These are phyloP conservation scores for Colletotrichum echinochloae DNA, from an alignment of 2,329 filamentous ascomycete genomes.

Conservation along the genomic window DNA sequence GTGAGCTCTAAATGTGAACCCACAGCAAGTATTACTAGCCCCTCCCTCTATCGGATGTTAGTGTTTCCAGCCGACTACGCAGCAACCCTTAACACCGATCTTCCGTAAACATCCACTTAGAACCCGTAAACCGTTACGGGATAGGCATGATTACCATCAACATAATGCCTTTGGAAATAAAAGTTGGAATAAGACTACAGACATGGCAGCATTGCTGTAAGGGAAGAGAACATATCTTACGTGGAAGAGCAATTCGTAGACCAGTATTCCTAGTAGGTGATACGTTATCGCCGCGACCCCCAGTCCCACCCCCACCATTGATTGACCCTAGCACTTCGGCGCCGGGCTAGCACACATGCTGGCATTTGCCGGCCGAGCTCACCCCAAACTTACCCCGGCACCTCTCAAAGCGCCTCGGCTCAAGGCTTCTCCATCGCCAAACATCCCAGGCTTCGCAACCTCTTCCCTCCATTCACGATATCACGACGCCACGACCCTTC, in stretches of 20 bases:
- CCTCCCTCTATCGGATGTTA: constrained; percentile 28
- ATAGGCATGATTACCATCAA: background rate
- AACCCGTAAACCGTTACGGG: no score
- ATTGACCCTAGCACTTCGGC: constrained; percentile 26
- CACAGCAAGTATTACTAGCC: constrained; percentile 7
- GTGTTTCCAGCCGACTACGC: rapidly evolving
- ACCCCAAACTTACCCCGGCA: constrained; percentile 16
- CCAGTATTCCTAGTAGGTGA: background rate
- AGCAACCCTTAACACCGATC: constrained; percentile 14
- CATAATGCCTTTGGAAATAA: no score
- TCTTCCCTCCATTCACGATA: constrained; percentile 1
- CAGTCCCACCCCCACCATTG: constrained; percentile 6
- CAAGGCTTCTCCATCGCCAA: constrained; percentile 27
- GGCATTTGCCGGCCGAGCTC: constrained; percentile 34
- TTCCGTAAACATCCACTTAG: background rate
- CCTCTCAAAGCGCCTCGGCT: constrained; percentile 33
- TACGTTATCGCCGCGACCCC: constrained; percentile 4
- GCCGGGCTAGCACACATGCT: constrained; percentile 28
- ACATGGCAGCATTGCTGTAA: no score
- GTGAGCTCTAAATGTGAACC: constrained; percentile 9
- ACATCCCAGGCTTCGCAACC: constrained; percentile 1
- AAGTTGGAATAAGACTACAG: background rate
- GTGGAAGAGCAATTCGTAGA: background rate
- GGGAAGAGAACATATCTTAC: background rate
- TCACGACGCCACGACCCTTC: background rate